phyloP scores from a whole-genome alignment of 768 basidiomycete species.

The Tulasnella sp. region DNA sequence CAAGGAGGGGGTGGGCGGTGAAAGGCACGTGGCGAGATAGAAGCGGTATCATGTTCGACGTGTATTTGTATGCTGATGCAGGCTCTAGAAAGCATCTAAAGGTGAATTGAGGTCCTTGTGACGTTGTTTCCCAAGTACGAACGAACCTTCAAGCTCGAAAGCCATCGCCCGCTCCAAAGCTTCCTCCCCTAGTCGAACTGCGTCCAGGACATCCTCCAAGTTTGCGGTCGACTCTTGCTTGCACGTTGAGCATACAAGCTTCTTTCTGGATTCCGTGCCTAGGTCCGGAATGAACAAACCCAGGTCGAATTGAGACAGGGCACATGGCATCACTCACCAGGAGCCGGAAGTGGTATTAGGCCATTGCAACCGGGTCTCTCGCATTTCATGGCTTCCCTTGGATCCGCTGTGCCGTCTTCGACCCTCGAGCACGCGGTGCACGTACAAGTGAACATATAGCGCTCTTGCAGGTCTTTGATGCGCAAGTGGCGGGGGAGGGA shows the following conservation, averaged over 20 bases:
- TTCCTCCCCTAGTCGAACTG: conserved; percentile 69
- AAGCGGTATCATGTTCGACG: conserved; percentile 66
- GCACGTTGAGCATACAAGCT: conserved; percentile 18
- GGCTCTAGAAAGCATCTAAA: conserved; percentile 51
- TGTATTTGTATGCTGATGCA: conserved; percentile 59
- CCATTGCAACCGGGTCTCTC: conserved; percentile 33
- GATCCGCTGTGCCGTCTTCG: conserved; percentile 50
- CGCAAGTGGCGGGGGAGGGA: conserved; percentile 65
- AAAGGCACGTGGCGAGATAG: conserved; percentile 63
- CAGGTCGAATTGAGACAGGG: neutral
- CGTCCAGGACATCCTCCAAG: conserved; percentile 61
- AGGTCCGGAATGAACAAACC: too few relatives aligned
- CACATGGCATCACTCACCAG: conserved; percentile 15
- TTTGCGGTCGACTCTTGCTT: neutral
- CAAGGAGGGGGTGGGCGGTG: conserved; percentile 76
- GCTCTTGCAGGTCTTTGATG: conserved; percentile 61
- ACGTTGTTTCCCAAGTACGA: too few relatives aligned
- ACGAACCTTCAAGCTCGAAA: conserved; percentile 62
- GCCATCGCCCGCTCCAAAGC: conserved; percentile 70
- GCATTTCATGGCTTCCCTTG: conserved; percentile 69
- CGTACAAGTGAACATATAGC: conserved; percentile 76
- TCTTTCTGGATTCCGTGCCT: neutral
- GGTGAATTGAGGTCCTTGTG: too few relatives aligned
- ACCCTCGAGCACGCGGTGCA: conserved; percentile 61
- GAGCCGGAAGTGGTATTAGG: neutral